Evolutionary conservation across 176 grass and related monocot genomes (phyloP).

Genomic region (Sorghum bicolor): DNA sequence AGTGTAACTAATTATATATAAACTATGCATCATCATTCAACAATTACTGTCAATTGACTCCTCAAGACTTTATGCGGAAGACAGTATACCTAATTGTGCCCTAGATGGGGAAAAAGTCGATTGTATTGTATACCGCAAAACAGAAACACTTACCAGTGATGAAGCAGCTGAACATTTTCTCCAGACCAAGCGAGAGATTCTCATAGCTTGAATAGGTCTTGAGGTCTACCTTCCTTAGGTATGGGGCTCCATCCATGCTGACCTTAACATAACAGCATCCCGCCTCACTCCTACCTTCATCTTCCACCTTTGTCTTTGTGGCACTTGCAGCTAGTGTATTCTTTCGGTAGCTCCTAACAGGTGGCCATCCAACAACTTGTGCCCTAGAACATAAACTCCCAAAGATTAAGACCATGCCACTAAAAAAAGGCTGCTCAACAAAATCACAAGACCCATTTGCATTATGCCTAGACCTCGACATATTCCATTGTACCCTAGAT

Average conservation of each 20-base stretch:
- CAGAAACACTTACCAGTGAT: constrained; percentile 47
- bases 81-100: background rate
- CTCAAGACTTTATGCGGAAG: constrained; percentile 4
- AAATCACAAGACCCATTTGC: background rate
- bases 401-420: background rate
- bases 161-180: constrained; percentile 86
- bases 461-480: background rate
- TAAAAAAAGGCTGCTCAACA: background rate
- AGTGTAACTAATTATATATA: background rate
- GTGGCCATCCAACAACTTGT: constrained; percentile 74
- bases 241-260: constrained; percentile 80
- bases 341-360: constrained; percentile 66
- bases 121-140: too few species aligned
- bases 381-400: constrained; percentile 39
- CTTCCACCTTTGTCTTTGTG: constrained; percentile 47
- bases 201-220: constrained; percentile 67
- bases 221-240: constrained; percentile 80
- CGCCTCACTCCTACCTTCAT: constrained; percentile 37
- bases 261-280: constrained; percentile 70
- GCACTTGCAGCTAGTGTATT: constrained; percentile 52
- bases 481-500: background rate
- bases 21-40: background rate
- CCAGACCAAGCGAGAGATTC: constrained; percentile 59
- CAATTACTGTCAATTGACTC: background rate
- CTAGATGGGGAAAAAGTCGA: too few species aligned